Evolutionary conservation across 352 stramenopile species (phyloP), one percentile per base, ranked within the genome.

Genomic region (Phytophthora pini): DNA sequence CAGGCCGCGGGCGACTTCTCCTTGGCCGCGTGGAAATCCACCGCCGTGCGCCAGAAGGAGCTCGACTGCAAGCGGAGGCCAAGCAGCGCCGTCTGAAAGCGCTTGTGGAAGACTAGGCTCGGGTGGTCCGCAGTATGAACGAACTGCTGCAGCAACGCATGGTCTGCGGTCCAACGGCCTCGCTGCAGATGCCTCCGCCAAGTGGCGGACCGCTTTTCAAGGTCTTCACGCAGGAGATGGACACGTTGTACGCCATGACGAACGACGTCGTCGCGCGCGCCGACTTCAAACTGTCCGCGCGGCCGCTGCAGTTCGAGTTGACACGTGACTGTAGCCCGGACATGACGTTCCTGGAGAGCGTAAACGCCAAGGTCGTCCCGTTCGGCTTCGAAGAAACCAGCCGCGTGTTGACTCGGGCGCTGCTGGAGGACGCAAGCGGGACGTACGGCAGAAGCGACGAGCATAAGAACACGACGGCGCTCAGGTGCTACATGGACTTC

Each of bases 211-310:
- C 44, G 5, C 17, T 62, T 4, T 48, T 54, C 43, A 47, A 70
- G 40, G 60, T 38, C 8, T 65, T 56, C 27, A 8, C 48, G 9
- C 39, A 36, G n/a, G 62, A 70, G n/a, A 9, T 65, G 11, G 62
- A 65, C 13, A 15, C 40, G 10, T 20, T 65, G 32, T 47, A 70
- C 12, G 55, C 62, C 5, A 45, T 56, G 41, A 70, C 62, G 4
- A 38, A 65, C 49, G 34, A 43, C 9, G 27, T 70, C 9, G 46
- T 43, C 24, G 32, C 38, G 1, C 49, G 31, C 9, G 24, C 50
- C 0, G 46, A 63, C 6, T 38, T 56, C 2, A 50, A 61, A 17
- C 6, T 45, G 36, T 43, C 44, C 1, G 5, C 22, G 9, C 29
- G 41, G 13, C 41, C 48, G 20, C n/a, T 65, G 26, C 10, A 44